Percentiles rank a stretch among this genome's conserved stretches.
phyloP scores from a whole-genome alignment of 495 filamentous ascomycete genomes.

The Sordaria brevicollis region DNA sequence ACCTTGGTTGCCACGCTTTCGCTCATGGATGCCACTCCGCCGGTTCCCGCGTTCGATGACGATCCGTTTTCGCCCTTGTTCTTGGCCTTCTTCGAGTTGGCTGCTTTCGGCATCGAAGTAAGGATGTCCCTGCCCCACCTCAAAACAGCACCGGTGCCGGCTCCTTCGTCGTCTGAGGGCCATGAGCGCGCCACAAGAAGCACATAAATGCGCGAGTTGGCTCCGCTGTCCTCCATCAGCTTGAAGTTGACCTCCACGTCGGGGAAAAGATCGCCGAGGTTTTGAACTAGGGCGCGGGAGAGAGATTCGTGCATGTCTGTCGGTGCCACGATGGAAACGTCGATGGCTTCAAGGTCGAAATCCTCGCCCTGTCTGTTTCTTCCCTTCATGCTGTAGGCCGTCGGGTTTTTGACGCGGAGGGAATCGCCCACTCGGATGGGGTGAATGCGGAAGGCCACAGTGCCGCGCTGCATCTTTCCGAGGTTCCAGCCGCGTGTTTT shows the following conservation, averaged over 20 bases:
- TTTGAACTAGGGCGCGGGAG: constrained; percentile 22
- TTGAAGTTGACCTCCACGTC: constrained; percentile 39
- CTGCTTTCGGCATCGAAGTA: constrained; percentile 36
- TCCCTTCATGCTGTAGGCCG: background rate
- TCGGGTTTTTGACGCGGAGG: constrained; percentile 38
- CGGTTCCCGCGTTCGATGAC: background rate
- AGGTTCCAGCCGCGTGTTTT: constrained; percentile 57
- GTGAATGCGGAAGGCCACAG: constrained; percentile 46
- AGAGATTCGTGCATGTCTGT: constrained; percentile 31
- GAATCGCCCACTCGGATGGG: constrained; percentile 35
- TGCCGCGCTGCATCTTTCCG: constrained; percentile 46
- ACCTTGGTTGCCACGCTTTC: constrained; percentile 38
- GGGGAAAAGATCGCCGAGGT: constrained; percentile 30
- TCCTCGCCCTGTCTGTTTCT: constrained; percentile 7
- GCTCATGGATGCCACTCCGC: constrained; percentile 13
- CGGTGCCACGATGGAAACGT: constrained; percentile 49
- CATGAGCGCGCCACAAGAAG: constrained; percentile 60
- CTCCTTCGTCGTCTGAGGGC: background rate
- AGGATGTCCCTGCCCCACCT: constrained; percentile 60
- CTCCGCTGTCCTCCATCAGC: constrained; percentile 46
- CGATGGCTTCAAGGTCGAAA: constrained; percentile 41
- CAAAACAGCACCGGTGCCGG: constrained; percentile 26
- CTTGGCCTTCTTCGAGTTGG: constrained; percentile 28
- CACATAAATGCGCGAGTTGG: constrained; percentile 55
- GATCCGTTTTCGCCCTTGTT: background rate